Base-by-base conservation (phyloP, 306 rosid genomes). In the Cyclanthera cordifolia region DNA sequence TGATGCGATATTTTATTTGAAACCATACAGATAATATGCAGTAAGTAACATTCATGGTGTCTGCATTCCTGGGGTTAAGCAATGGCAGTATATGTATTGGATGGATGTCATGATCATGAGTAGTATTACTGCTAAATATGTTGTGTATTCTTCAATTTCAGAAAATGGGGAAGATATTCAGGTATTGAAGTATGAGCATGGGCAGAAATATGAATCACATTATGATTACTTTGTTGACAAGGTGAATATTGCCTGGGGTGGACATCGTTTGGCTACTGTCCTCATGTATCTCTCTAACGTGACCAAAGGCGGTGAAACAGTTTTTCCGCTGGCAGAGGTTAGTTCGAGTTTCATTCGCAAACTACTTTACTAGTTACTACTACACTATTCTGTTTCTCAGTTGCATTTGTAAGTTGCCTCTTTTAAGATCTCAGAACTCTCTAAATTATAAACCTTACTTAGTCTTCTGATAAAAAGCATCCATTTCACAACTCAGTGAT, bases 151-250 rank as follows among this genome's bases (percentile, higher is more conserved):
- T 25, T 80, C 77, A 11, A 71, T 80, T 76, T 79, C 87, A 94
- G 99, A 90, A 77, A 94, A 94, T 79, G 99, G 99, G 53, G 99
- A 94, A 71, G 96, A 90, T 79, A 88, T 90, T 20, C 99, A 94
- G 82, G 95, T 94, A 39, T 76, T 94, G 76, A 88, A 95, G 73
- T 94, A 90, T 72, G 99, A 94, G 78, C 91, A 80, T 74, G 99
- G 99, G 27, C 97, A 93, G 89, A 90, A 82, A 83, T 94, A 94
- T 59, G 97, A 90, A 48, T 88, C 96, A 1, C 99, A 94, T 77
- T 81, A 82, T 55, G 99, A 93, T 81, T 93, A 90, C 91, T 93
- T 93, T 67, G 53, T 75, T 27, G 99, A 93, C 82, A 83, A 87
- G 79, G 91, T 94, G 58, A 93, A 93, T 73, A 88, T 94, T 66